Evolutionary conservation across 1,284 basidiomycete species (phyloP).

Genomic region (Ganoderma multipileum): DNA sequence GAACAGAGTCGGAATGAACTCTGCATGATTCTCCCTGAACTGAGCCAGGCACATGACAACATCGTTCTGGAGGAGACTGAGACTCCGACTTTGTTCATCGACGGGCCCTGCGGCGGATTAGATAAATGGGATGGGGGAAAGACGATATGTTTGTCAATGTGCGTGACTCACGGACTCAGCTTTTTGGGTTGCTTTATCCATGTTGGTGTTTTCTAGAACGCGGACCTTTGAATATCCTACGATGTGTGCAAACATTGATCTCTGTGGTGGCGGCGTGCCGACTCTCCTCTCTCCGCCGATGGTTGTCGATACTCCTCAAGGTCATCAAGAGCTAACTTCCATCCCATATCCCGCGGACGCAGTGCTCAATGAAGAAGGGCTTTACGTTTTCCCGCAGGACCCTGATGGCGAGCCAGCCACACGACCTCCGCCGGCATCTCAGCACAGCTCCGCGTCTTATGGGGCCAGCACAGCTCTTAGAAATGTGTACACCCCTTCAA

Average conservation of each 20-base stretch:
- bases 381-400: background rate
- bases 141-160: slow-evolving; percentile 28
- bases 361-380: background rate
- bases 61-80: slow-evolving; percentile 22
- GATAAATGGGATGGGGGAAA: slow-evolving; percentile 31
- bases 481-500: background rate
- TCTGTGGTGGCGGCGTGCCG: background rate
- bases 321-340: slow-evolving; percentile 1
- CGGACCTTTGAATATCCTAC: slow-evolving; percentile 2
- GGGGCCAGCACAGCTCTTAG: background rate
- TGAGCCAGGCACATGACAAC: slow-evolving; percentile 14
- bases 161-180: background rate
- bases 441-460: background rate
- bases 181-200: background rate
- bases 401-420: slow-evolving; percentile 2
- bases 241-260: background rate
- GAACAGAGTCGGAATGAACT: slow-evolving; percentile 31
- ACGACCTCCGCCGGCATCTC: background rate
- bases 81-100: slow-evolving; percentile 31
- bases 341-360: background rate
- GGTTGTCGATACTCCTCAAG: background rate
- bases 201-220: slow-evolving; percentile 8
- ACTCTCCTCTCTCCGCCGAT: background rate
- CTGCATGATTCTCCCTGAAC: slow-evolving; percentile 22
- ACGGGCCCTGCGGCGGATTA: slow-evolving; percentile 12